These are phyloP conservation scores for Allantophomopsis lycopodina DNA, from an alignment of 2,329 filamentous ascomycete genomes.

Conservation along the genomic window DNA sequence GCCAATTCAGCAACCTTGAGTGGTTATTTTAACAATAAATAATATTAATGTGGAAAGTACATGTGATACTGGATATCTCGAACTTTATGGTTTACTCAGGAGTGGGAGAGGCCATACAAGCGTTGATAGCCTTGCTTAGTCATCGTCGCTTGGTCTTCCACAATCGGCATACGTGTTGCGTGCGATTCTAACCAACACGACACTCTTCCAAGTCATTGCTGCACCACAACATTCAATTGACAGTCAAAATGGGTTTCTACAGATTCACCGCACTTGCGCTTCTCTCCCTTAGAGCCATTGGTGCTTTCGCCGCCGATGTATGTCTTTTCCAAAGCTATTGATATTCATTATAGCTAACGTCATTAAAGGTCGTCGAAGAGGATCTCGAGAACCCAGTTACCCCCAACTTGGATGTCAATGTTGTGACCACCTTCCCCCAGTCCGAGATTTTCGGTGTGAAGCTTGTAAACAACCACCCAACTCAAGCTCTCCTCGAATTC, in stretches of 20 bases:
- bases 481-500: constrained; percentile 69
- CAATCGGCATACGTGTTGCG: too few relatives aligned
- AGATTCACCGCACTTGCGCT: constrained; percentile 60
- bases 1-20: too few relatives aligned
- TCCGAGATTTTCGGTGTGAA: constrained; percentile 79
- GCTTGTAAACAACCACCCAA: constrained; percentile 84
- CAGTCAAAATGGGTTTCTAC: constrained; percentile 54
- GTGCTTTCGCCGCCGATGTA: constrained; percentile 41
- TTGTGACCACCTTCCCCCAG: constrained; percentile 49
- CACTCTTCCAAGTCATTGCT: neutral
- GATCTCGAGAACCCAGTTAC: constrained; percentile 9
- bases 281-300: constrained; percentile 54
- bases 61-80: too few relatives aligned
- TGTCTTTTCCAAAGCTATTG: too few relatives aligned
- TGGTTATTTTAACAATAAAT: too few relatives aligned
- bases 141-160: too few relatives aligned
- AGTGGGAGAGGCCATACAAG: too few relatives aligned
- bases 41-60: too few relatives aligned
- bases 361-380: constrained; percentile 7
- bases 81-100: too few relatives aligned
- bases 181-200: too few relatives aligned
- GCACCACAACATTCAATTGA: constrained; percentile 2
- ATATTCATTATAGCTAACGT: neutral
- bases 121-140: too few relatives aligned
- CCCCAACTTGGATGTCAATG: constrained; percentile 47